These are phyloP conservation scores for Raphanus sativus DNA, from an alignment of 345 rosid species.

Conservation along the genomic window DNA sequence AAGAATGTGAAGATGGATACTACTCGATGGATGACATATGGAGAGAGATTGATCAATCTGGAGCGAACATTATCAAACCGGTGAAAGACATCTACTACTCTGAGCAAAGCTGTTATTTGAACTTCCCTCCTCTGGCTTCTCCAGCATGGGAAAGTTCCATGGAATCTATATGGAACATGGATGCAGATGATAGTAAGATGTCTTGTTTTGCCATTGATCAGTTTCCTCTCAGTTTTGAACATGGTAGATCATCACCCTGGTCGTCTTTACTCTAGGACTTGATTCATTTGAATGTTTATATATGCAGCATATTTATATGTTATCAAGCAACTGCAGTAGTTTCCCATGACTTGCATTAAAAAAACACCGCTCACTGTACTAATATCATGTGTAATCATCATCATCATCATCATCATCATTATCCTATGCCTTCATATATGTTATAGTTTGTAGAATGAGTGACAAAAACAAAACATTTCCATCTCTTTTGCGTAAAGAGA, in stretches of 20 bases:
- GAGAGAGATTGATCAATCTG: constrained; percentile 45
- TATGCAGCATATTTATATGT: constrained; percentile 31
- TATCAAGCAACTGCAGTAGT: constrained; percentile 14
- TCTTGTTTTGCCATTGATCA: constrained; percentile 46
- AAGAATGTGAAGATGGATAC: constrained; percentile 51
- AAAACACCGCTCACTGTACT: constrained; percentile 14
- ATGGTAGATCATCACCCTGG: constrained; percentile 44
- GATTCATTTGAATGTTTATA: constrained; percentile 57
- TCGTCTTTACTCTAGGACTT: constrained; percentile 53
- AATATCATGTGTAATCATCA: constrained; percentile 22
- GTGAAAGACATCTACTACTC: constrained; percentile 45
- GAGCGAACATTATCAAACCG: constrained; percentile 33
- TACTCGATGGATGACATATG: constrained; percentile 74
- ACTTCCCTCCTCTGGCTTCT: constrained; percentile 55
- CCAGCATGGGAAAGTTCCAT: constrained; percentile 60
- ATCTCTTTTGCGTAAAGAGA: not conserved
- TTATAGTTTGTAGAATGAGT: constrained; percentile 26
- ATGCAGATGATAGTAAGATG: constrained; percentile 70
- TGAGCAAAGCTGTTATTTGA: constrained; percentile 48
- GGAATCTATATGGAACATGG: constrained; percentile 68
- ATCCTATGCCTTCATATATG: constrained; percentile 20
- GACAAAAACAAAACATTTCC: not conserved
- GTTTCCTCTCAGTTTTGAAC: constrained; percentile 41
- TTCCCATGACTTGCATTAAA: constrained; percentile 5
- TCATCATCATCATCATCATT: no score